Evolutionary conservation across 176 grass and related monocot genomes (phyloP), one percentile per base, ranked within the genome.

Genomic region (Oryza punctata): DNA sequence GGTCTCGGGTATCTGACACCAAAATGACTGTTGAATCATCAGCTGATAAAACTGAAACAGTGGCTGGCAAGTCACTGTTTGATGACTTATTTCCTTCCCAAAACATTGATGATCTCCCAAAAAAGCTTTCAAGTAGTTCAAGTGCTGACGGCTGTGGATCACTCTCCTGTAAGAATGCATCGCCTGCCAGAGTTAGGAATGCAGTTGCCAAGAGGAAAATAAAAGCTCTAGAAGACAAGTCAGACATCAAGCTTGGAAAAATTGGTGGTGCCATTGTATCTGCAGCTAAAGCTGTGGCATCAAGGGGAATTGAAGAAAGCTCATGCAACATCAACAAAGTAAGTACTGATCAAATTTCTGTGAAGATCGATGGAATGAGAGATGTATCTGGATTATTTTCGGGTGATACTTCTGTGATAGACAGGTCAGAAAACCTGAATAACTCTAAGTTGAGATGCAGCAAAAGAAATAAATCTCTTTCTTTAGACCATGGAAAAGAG

Each of bases 171-270:
- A 81, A 91, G 33, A 64, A 49, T 14, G 7, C 29, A 45, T 69
- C 63, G 3, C 37, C 59, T 77, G 11, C 61, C 33, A 84, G 77
- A 84, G 60, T 61, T 44, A 88, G 86, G 79, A 94, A 98, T 86
- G 86, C 80, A 71, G 67, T 91, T 73, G 82, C 82, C 26, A 98
- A 95, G 82, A 95, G 72, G 70, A 93, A 90, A 86, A 73, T 85
- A 41, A 91, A 86, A 81, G 63, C 49, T 50, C 33, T 78, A 38
- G 29, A 92, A 80, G 57, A 67, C 67, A 86, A 83, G 57, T 72
- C 33, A 49, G 75, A 65, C 18, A 69, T 54, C 66, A 88, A 84
- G 52, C 46, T 30, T 69, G 63, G 54, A 73, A 90, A 86, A 80
- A 15, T 63, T 73, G 88, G 81, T 68, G 80, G 37, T 78, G 65